Evolutionary conservation across 1,139 yeast genomes (phyloP), one percentile per base, ranked within the genome.

Genomic region (Magnusiomyces fungicola): DNA sequence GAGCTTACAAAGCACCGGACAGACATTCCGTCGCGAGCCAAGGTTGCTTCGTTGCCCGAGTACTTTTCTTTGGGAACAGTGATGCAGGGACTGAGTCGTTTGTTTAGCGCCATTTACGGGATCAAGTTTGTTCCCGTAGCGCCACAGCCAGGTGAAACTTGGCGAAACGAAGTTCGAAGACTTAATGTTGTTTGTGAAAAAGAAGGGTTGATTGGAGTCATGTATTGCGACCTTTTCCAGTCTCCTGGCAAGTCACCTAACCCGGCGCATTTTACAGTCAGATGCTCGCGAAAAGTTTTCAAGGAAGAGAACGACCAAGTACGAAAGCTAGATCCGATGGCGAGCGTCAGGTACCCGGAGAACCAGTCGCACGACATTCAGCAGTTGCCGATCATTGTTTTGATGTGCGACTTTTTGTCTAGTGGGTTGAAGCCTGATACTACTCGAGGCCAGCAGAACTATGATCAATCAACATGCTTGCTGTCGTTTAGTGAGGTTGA

Each of bases 201-300:
- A 0, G 83, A 81, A 44, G 82, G 81, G 0, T 56, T 72, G 10
- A 71, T 81, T 43, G 89, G 89, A 12, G 73, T 79, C 18, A 78
- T 83, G 34, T 83, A 83, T 61, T 76, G 86, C 58, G 92, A 83
- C 60, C 63, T 83, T 41, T 80, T 81, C 57, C 79, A 77, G 59
- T 69, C 89, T 47, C 68, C 66, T 0, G 83, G 83, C 24, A 83
- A 83, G 62, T 66, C 70, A 10, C 73, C 80, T 2, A 79, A 80
- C 54, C 97, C 98, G 1, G 95, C 98, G 0, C 99, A 92, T 68
- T 94, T 88, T 67, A 92, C 98, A 0, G 88, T 92, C n/a, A 90
- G 94, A 51, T 92, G 98, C 62, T 88, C 96, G 43, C 75, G 98
- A 57, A 75, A 74, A 55, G 71, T 85, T 1, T 83, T 80, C 57